phyloP scores from a whole-genome alignment of 2,329 filamentous ascomycete genomes.

The Fusarium sp. region DNA sequence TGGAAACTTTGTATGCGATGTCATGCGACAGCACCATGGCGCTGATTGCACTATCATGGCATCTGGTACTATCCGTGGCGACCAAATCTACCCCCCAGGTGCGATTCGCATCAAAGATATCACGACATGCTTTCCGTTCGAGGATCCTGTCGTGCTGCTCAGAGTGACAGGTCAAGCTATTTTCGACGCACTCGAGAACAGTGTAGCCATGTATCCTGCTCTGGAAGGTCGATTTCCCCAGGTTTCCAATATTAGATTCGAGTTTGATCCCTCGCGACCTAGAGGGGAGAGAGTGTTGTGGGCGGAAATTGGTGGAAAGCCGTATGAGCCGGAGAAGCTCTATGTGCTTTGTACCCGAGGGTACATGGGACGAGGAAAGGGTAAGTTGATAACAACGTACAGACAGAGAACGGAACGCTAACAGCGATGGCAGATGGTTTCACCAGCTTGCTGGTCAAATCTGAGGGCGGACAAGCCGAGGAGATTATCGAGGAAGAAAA shows the following conservation, averaged over 20 bases:
- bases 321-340: slow-evolving; percentile 70
- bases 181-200: slow-evolving; percentile 85
- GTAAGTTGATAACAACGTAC: slow-evolving; percentile 43
- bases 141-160: slow-evolving; percentile 87
- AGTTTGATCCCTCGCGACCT: slow-evolving; percentile 73
- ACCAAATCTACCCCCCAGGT: slow-evolving; percentile 88
- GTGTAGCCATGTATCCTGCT: slow-evolving; percentile 82
- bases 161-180: slow-evolving; percentile 78
- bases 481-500: slow-evolving; percentile 88
- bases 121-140: slow-evolving; percentile 92
- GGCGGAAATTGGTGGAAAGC: slow-evolving; percentile 69
- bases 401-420: slow-evolving; percentile 1
- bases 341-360: slow-evolving; percentile 84
- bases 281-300: slow-evolving; percentile 72
- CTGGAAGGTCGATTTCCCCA: slow-evolving; percentile 88
- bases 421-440: slow-evolving; percentile 73
- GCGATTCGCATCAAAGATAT: slow-evolving; percentile 82
- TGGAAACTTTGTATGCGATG: slow-evolving; percentile 90
- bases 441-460: slow-evolving; percentile 77
- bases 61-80: slow-evolving; percentile 85
- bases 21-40: slow-evolving; percentile 86
- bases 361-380: slow-evolving; percentile 89
- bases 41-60: slow-evolving; percentile 89
- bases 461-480: slow-evolving; percentile 80
- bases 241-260: slow-evolving; percentile 84